Percentiles rank a stretch among this genome's conserved stretches.
Evolutionary conservation across 176 grass and related monocot genomes (phyloP).

Genomic region (Echinochloa phyllopogon): DNA sequence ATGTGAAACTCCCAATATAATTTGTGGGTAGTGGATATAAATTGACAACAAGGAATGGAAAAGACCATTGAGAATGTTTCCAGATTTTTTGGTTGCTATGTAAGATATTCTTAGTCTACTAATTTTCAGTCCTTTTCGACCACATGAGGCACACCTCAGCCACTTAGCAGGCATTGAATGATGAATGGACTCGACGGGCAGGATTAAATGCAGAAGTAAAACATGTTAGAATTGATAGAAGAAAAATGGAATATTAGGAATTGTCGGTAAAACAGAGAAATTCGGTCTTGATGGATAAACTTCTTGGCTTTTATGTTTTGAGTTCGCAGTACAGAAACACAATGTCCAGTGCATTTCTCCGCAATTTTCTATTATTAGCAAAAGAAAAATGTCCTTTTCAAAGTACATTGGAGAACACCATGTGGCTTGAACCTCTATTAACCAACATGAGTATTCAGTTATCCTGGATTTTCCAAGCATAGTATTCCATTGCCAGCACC

Average conservation of each 20-base stretch:
- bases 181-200: not conserved
- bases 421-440: not conserved
- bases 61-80: constrained; percentile 13
- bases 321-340: not conserved
- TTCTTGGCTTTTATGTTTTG: not conserved
- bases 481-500: not conserved
- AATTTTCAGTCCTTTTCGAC: constrained; percentile 7
- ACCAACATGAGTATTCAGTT: not conserved
- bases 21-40: not conserved
- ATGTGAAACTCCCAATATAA: constrained; percentile 9
- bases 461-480: not conserved
- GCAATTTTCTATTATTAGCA: not conserved
- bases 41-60: not conserved
- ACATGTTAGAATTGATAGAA: not conserved
- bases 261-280: constrained; percentile 27
- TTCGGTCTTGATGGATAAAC: not conserved
- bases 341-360: not conserved
- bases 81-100: constrained; percentile 1
- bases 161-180: constrained; percentile 1
- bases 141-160: constrained; percentile 16
- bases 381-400: not conserved
- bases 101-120: not conserved
- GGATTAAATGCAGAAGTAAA: constrained; percentile 13
- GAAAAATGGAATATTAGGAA: constrained; percentile 16
- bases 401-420: constrained; percentile 13